Evolutionary conservation across 1,284 basidiomycete species (phyloP).

Genomic region (Flammula alnicola): DNA sequence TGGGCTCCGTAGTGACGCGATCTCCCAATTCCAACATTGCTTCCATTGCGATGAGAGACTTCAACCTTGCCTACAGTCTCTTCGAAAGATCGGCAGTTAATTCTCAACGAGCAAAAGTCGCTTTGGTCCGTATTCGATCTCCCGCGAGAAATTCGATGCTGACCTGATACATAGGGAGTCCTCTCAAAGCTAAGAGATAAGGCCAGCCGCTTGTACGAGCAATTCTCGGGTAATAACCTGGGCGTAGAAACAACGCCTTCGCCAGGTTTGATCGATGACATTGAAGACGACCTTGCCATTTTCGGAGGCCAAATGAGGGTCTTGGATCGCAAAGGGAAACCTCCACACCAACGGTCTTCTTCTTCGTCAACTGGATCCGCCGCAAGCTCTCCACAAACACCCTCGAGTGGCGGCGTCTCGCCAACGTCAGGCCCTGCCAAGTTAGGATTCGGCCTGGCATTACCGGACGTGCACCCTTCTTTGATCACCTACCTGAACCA

Average conservation of each 20-base stretch:
- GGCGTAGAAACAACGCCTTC: conserved; percentile 14
- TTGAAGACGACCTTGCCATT: conserved; percentile 56
- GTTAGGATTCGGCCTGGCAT: conserved; percentile 13
- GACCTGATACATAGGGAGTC: conserved; percentile 34
- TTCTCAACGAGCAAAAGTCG: conserved; percentile 45
- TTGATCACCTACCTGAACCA: conserved; percentile 36
- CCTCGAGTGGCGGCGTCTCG: conserved; percentile 12
- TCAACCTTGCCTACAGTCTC: conserved; percentile 44
- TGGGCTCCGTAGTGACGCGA: conserved; percentile 50
- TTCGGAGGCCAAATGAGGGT: conserved; percentile 55
- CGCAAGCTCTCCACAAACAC: conserved; percentile 7
- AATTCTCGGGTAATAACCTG: conserved; percentile 22
- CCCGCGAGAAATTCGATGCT: neutral
- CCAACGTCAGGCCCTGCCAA: conserved; percentile 9
- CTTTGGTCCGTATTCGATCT: conserved; percentile 37
- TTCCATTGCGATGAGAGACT: conserved; percentile 44
- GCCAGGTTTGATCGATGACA: conserved; percentile 38
- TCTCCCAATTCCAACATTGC: conserved; percentile 48
- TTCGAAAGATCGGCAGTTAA: conserved; percentile 45
- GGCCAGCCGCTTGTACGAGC: conserved; percentile 39
- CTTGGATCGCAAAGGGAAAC: conserved; percentile 28
- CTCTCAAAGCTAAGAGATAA: conserved; percentile 46
- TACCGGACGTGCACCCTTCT: conserved; percentile 35
- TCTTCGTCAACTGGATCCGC: conserved; percentile 10
- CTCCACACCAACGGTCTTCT: conserved; percentile 6